Base-by-base conservation (phyloP, 78 protist species). In the Dictyostelium purpureum region DNA sequence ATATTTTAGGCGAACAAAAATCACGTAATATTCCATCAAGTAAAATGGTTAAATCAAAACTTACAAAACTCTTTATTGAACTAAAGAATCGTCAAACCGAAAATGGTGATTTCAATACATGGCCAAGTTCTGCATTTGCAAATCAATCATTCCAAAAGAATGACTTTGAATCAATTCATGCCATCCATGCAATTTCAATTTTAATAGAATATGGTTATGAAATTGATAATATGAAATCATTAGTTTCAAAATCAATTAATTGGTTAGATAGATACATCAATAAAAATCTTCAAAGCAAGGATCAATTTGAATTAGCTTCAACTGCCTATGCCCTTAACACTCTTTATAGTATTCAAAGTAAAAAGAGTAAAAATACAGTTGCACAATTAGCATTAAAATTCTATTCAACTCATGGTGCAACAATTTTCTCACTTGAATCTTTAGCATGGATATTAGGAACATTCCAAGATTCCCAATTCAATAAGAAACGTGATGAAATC, bases 371-470 rank as follows among this genome's bases (percentile, higher is more conserved):
- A 38, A 47, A 31, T 19, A 14, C 63, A 10, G 80, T 73, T 0
- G 24, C 82, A 6, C 81, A 85, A 38, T 24, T 59, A 12, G 92
- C 92, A 6, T 21, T 85, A 33, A 51, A 74, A 52, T 85, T 73
- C 82, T 85, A 85, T 38, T 45, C 26, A 31, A 18, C 80, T 28
- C 80, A 85, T n/a, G 21, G 45, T 0, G 40, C 43, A 11, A 28
- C 31, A 56, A 52, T 57, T 1, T 47, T 85, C 42, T 31, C 80
- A 19, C 26, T 85, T 7, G 92, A 85, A 35, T 33, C 70, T 6
- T 70, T 85, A n/a, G 92, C 92, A 3, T 85, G 92, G 92, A 85
- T 85, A 2, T 16, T 85, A 2, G 92, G 92, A 47, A 73, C 83
- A 19, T 40, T 85, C 19, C 69, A 52, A 16, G 92, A 85, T 18